Conservation (phyloP, 2,329 filamentous ascomycete genomes). For the Aspergillus pseudoglaucus region DNA sequence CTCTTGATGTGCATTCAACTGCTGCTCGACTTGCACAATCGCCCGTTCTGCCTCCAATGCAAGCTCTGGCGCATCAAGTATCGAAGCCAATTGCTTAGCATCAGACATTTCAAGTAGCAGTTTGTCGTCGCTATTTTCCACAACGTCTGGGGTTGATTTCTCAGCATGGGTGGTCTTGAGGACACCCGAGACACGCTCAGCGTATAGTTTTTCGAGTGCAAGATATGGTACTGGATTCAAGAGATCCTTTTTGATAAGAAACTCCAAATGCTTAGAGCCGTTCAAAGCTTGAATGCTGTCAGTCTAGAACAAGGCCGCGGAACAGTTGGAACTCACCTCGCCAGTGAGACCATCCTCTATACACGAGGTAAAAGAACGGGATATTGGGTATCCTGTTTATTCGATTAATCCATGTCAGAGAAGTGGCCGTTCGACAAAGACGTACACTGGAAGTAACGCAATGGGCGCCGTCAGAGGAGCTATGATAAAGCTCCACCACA, state of each 20-base stretch:
- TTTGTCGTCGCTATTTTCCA: conserved; percentile 39
- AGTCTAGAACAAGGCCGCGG: conserved; percentile 11
- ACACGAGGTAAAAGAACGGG: conserved; percentile 92
- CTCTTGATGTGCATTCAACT: conserved; percentile 23
- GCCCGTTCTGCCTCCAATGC: conserved; percentile 68
- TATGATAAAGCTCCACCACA: conserved; percentile 73
- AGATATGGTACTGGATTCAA: conserved; percentile 60
- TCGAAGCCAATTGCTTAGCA: conserved; percentile 53
- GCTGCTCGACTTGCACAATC: conserved; percentile 61
- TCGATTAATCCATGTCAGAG: conserved; percentile 4
- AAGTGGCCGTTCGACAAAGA: neutral
- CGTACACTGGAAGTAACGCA: conserved; percentile 78
- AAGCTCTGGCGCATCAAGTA: conserved; percentile 62
- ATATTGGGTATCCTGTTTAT: conserved; percentile 72
- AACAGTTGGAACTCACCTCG: conserved; percentile 44
- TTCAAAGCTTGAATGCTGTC: conserved; percentile 53
- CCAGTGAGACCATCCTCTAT: conserved; percentile 86
- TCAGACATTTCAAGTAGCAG: conserved; percentile 42
- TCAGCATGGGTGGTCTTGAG: conserved; percentile 21
- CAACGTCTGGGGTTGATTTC: conserved; percentile 24
- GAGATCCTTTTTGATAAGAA: conserved; percentile 67
- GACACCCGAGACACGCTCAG: conserved; percentile 33
- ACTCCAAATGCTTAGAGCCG: conserved; percentile 78
- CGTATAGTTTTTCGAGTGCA: conserved; percentile 69
- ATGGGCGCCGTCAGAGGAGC: conserved; percentile 82